Percentiles rank a stretch among this genome's conserved stretches.
Conservation (phyloP, 1,139 yeast species). For the Zhuliangozyma parablackwelliae region DNA sequence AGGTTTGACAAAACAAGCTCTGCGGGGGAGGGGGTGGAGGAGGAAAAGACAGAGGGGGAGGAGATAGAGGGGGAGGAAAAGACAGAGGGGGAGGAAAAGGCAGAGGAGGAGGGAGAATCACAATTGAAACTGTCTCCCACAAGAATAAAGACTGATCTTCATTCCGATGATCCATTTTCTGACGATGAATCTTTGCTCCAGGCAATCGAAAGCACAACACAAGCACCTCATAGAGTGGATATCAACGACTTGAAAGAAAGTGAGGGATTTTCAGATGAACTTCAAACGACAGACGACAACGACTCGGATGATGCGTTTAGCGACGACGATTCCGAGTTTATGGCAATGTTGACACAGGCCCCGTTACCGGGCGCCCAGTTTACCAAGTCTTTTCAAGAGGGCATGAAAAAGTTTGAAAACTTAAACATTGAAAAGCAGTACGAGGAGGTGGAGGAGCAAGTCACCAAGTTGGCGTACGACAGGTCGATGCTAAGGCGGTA, state of each 20-base stretch:
- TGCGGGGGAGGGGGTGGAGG: conserved; percentile 3
- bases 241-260: too few species aligned
- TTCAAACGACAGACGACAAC: background rate
- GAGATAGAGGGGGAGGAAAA: background rate
- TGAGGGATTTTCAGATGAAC: background rate
- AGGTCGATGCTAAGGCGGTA: conserved; percentile 48
- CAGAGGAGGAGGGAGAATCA: conserved; percentile 5
- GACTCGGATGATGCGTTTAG: conserved; percentile 26
- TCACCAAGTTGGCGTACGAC: conserved; percentile 38
- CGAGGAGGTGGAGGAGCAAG: conserved; percentile 19
- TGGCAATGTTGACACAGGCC: conserved; percentile 3
- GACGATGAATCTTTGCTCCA: conserved; percentile 30
- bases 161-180: conserved; percentile 28
- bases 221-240: background rate
- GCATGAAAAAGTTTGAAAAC: conserved; percentile 21
- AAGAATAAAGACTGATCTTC: background rate
- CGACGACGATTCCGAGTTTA: conserved; percentile 20
- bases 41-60: background rate
- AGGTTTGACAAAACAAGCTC: conserved; percentile 20
- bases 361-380: conserved; percentile 1
- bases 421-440: conserved; percentile 9
- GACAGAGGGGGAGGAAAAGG: conserved; percentile 4
- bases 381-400: conserved; percentile 20
- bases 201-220: conserved; percentile 7
- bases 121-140: conserved; percentile 4